Conservation (phyloP, 257 asterid species). For the Verbascum thapsus region DNA sequence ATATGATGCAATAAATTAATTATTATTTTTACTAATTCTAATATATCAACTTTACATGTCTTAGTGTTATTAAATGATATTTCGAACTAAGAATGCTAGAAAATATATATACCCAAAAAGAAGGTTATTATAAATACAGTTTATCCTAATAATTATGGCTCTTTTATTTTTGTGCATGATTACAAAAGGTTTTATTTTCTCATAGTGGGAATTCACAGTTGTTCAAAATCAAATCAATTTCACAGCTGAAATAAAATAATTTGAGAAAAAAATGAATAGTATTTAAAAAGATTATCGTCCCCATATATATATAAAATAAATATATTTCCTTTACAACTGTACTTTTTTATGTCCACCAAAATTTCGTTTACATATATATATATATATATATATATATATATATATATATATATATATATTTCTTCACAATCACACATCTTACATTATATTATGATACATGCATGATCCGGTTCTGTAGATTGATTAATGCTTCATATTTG, state of each 20-base stretch:
- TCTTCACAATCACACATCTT: conserved; percentile 39
- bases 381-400: no score
- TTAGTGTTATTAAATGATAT: not conserved
- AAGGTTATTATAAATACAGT: no score
- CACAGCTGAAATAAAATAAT: conserved; percentile 25
- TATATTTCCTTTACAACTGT: conserved; percentile 50
- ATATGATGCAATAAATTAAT: no score
- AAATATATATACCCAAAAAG: no score
- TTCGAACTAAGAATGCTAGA: not conserved
- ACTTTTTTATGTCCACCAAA: conserved; percentile 34
- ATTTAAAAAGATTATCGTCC: conserved; percentile 14
- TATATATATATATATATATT: no score
- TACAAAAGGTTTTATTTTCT: conserved; percentile 16
- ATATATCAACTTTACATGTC: no score
- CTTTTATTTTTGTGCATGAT: conserved; percentile 29
- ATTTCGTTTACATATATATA: no score
- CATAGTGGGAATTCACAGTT: conserved; percentile 37
- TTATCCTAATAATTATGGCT: not conserved
- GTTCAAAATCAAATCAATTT: conserved; percentile 31
- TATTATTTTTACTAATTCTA: no score
- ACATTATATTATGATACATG: no score
- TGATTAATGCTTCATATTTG: no score
- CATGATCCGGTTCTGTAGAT: no score
- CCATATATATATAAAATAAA: no score
- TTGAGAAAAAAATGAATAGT: not conserved